Evolutionary conservation across 805 yeast genomes (phyloP).

Genomic region (Candida wancherniae): DNA sequence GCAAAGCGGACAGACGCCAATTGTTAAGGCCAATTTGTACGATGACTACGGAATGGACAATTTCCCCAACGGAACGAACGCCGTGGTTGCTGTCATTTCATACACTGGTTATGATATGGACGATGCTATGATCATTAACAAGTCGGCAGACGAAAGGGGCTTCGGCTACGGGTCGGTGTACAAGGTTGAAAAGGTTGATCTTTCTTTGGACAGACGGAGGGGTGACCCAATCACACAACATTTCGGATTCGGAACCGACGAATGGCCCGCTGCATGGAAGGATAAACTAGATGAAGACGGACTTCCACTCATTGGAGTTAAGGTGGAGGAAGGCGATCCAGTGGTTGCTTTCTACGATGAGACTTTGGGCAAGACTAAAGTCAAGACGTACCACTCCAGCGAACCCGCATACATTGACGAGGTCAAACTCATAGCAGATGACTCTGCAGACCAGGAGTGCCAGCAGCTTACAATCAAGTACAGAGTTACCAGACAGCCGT

Average conservation of each 20-base stretch:
- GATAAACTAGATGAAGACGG: constrained; percentile 89
- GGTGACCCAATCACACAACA: constrained; percentile 95
- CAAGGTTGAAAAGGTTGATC: constrained; percentile 88
- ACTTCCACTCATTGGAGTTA: constrained; percentile 80
- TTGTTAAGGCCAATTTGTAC: constrained; percentile 87
- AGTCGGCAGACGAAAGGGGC: constrained; percentile 96
- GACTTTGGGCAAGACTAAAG: constrained; percentile 82
- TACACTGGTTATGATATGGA: constrained; percentile 99
- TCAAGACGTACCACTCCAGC: constrained; percentile 86
- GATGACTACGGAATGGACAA: constrained; percentile 98
- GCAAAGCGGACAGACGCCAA: constrained; percentile 96
- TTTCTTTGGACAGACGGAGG: constrained; percentile 69
- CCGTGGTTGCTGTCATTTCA: constrained; percentile 97
- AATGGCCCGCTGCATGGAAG: constrained; percentile 89
- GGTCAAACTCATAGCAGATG: constrained; percentile 88
- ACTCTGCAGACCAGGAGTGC: constrained; percentile 65
- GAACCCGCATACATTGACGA: constrained; percentile 96
- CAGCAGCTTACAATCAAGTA: constrained; percentile 84
- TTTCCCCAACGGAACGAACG: constrained; percentile 97
- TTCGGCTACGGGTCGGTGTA: constrained; percentile 96
- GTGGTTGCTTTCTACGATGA: constrained; percentile 91
- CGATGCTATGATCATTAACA: constrained; percentile 98
- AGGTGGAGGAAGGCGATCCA: constrained; percentile 94
- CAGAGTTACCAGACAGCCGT: constrained; percentile 85
- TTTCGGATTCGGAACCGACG: constrained; percentile 90